Evolutionary conservation across 1,139 yeast genomes (phyloP).

Genomic region (Debaryomycetaceae sp.): DNA sequence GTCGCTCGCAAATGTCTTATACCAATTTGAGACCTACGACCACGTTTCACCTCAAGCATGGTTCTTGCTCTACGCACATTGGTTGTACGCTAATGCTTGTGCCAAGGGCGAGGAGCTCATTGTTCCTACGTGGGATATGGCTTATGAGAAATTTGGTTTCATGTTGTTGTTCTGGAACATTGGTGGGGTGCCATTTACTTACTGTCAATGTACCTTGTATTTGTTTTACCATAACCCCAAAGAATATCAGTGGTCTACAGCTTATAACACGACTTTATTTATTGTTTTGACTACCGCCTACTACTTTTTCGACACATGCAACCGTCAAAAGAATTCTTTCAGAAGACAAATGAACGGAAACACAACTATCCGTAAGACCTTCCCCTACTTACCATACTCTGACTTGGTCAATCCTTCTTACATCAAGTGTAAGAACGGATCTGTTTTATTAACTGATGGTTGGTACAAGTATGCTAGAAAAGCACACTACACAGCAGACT

Average conservation of each 20-base stretch:
- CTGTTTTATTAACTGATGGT: conserved; percentile 82
- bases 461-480: conserved; percentile 94
- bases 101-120: conserved; percentile 96
- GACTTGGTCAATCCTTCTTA: conserved; percentile 78
- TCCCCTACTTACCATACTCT: conserved; percentile 90
- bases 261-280: conserved; percentile 56
- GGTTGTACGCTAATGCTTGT: conserved; percentile 95
- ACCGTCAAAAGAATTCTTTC: conserved; percentile 93
- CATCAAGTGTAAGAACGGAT: conserved; percentile 81
- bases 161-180: conserved; percentile 98
- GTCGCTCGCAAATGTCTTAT: conserved; percentile 68
- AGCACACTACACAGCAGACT: conserved; percentile 93
- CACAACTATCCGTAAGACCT: conserved; percentile 67
- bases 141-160: conserved; percentile 96
- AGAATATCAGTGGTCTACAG: conserved; percentile 70
- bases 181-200: conserved; percentile 98
- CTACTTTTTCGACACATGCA: conserved; percentile 91
- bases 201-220: conserved; percentile 88
- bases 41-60: conserved; percentile 72
- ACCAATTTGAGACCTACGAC: conserved; percentile 82
- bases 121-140: conserved; percentile 99
- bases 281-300: conserved; percentile 63
- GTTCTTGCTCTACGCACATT: conserved; percentile 77
- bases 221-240: conserved; percentile 77
- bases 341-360: conserved; percentile 87